Evolutionary conservation across 148 eudicot genomes (phyloP).

Genomic region (Diospyros lotus): DNA sequence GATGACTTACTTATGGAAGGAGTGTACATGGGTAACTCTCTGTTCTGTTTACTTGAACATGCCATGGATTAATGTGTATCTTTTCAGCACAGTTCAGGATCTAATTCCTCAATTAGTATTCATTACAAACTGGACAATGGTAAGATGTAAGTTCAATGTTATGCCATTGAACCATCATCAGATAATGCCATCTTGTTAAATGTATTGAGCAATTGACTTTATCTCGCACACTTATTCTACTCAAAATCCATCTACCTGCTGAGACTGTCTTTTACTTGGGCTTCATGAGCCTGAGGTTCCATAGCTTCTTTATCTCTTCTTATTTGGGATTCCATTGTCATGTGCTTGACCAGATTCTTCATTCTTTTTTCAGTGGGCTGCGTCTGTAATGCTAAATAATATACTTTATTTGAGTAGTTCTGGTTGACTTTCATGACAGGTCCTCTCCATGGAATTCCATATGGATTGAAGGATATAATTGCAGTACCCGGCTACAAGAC

Average conservation of each 20-base stretch:
- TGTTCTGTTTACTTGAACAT: neutral
- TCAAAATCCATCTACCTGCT: too few relatives aligned
- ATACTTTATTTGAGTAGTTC: neutral
- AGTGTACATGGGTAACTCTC: conserved; percentile 49
- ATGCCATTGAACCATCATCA: too few relatives aligned
- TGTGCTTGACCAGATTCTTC: neutral
- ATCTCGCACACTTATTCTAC: too few relatives aligned
- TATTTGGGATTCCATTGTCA: too few relatives aligned
- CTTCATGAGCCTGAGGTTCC: too few relatives aligned
- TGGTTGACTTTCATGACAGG: conserved; percentile 29
- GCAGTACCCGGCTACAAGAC: conserved; percentile 80
- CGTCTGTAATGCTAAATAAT: neutral
- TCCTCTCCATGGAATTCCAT: conserved; percentile 93
- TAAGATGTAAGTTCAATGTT: too few relatives aligned
- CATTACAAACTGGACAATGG: neutral
- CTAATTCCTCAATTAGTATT: neutral
- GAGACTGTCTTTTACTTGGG: too few relatives aligned
- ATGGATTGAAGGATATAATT: conserved; percentile 81
- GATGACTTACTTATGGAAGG: conserved; percentile 63
- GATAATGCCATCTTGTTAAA: too few relatives aligned
- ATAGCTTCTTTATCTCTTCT: too few relatives aligned
- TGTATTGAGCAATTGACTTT: too few relatives aligned
- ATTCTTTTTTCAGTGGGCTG: neutral
- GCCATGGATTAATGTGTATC: too few relatives aligned
- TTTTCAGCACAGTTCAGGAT: neutral